Conservation (phyloP, 176 grass and related monocot genomes). For the Miscanthus lutarioriparius region DNA sequence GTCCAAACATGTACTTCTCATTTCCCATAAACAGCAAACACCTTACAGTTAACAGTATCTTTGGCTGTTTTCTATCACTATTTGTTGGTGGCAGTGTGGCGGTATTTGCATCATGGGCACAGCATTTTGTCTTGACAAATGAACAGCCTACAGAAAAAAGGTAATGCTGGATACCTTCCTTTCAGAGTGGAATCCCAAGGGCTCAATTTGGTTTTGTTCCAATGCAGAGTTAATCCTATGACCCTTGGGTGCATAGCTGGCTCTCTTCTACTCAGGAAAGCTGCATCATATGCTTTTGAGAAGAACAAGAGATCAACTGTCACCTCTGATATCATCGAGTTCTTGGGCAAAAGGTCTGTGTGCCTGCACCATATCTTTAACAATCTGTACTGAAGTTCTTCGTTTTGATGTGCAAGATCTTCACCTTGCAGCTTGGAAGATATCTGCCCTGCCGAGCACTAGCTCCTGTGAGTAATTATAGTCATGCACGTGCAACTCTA, state of each 20-base stretch:
- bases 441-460: slow-evolving; percentile 60
- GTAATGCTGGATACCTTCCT: slow-evolving; percentile 40
- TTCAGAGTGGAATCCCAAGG: not conserved
- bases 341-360: slow-evolving; percentile 44
- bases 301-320: slow-evolving; percentile 77
- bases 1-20: not conserved
- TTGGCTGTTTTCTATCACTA: slow-evolving; percentile 15
- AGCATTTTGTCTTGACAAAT: slow-evolving; percentile 43
- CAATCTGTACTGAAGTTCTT: not conserved
- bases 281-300: slow-evolving; percentile 59
- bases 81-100: slow-evolving; percentile 58
- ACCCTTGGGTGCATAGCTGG: slow-evolving; percentile 77
- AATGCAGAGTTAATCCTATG: slow-evolving; percentile 76
- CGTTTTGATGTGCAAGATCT: not conserved
- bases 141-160: slow-evolving; percentile 52
- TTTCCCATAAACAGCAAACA: not conserved
- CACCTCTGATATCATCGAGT: slow-evolving; percentile 82
- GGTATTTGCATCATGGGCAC: slow-evolving; percentile 82
- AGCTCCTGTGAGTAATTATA: not conserved
- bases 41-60: not conserved
- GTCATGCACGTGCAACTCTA: not conserved
- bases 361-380: slow-evolving; percentile 6
- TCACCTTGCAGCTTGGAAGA: slow-evolving; percentile 68
- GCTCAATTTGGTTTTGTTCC: not conserved
- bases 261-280: slow-evolving; percentile 71